Evolutionary conservation across 2,329 filamentous ascomycete species (phyloP).

Genomic region (Pseudocercospora fuligena): DNA sequence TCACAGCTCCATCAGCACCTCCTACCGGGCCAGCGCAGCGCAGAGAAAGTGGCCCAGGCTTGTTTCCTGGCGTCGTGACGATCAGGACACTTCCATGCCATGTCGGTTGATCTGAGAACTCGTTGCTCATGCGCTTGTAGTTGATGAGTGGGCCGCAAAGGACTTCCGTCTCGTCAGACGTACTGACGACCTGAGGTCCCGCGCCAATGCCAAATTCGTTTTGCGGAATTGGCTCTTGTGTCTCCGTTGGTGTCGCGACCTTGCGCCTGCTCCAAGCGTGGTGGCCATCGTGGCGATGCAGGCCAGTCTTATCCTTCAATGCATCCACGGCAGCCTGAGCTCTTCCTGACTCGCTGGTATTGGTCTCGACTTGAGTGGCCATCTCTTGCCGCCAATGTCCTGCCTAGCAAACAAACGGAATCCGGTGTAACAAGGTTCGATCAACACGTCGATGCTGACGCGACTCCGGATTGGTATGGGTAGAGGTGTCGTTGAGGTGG

Average conservation of each 20-base stretch:
- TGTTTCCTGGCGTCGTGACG: slow-evolving; percentile 74
- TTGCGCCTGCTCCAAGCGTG: slow-evolving; percentile 17
- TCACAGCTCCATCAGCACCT: slow-evolving; percentile 31
- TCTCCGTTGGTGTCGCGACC: slow-evolving; percentile 17
- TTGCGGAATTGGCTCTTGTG: slow-evolving; percentile 22
- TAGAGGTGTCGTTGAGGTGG: background rate
- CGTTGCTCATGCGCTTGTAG: slow-evolving; percentile 73
- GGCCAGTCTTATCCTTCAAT: slow-evolving; percentile 18
- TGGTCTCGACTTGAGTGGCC: slow-evolving; percentile 3
- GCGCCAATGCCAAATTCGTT: slow-evolving; percentile 44
- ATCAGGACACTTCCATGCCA: slow-evolving; percentile 90
- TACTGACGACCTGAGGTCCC: slow-evolving; percentile 51
- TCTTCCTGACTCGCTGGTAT: slow-evolving; percentile 7
- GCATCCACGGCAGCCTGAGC: slow-evolving; percentile 19
- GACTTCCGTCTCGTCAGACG: slow-evolving; percentile 57
- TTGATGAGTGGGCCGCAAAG: slow-evolving; percentile 77
- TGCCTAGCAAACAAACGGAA: slow-evolving; percentile 6
- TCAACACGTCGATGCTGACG: slow-evolving; percentile 1
- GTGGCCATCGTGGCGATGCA: slow-evolving; percentile 17
- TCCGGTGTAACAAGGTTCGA: background rate
- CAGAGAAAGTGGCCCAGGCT: slow-evolving; percentile 65
- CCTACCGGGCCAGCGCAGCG: slow-evolving; percentile 55
- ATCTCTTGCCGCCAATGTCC: background rate
- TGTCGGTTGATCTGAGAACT: slow-evolving; percentile 47
- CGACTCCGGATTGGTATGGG: background rate